A percentile compares a stretch with the other conserved stretches of the same genome.
These are phyloP conservation scores for Claviceps pusilla DNA, from an alignment of 2,329 filamentous ascomycete species.

Conservation along the genomic window DNA sequence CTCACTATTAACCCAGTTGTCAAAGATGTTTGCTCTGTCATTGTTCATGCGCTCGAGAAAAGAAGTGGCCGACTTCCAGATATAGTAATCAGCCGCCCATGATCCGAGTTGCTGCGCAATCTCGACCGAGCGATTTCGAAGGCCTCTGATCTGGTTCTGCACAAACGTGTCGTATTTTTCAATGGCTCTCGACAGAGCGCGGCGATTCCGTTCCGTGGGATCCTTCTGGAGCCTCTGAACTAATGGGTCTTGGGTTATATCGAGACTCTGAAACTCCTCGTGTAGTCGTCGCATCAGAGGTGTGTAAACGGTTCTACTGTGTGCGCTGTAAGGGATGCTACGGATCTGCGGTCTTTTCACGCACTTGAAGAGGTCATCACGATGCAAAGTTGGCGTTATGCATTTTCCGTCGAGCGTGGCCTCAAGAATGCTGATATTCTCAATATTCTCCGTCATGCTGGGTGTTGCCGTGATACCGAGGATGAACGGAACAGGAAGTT, in stretches of 20 bases:
- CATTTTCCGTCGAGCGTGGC: constrained; percentile 53
- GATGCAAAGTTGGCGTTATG: constrained; percentile 51
- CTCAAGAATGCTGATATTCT: constrained; percentile 49
- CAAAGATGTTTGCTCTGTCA: constrained; percentile 13
- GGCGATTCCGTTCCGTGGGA: constrained; percentile 25
- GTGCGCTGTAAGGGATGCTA: constrained; percentile 17
- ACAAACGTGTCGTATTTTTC: constrained; percentile 34
- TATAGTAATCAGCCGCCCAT: constrained; percentile 56
- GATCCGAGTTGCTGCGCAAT: constrained; percentile 45
- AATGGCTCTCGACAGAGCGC: constrained; percentile 24
- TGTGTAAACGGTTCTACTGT: constrained; percentile 11
- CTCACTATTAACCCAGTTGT: constrained; percentile 33
- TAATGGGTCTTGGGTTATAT: constrained; percentile 47
- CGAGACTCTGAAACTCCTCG: constrained; percentile 26
- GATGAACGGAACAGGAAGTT: constrained; percentile 42
- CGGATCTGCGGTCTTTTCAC: constrained; percentile 50
- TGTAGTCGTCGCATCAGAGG: constrained; percentile 29
- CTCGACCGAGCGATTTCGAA: constrained; percentile 34
- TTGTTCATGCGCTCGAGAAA: constrained; percentile 14
- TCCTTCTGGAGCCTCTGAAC: constrained; percentile 31
- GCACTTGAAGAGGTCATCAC: constrained; percentile 52
- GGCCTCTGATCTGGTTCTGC: constrained; percentile 38
- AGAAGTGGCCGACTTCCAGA: constrained; percentile 31
- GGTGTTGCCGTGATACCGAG: constrained; percentile 74
- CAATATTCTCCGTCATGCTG: constrained; percentile 42